Evolutionary conservation across 306 rosid genomes (phyloP), one percentile per base, ranked within the genome.

Genomic region (Glycine soja): DNA sequence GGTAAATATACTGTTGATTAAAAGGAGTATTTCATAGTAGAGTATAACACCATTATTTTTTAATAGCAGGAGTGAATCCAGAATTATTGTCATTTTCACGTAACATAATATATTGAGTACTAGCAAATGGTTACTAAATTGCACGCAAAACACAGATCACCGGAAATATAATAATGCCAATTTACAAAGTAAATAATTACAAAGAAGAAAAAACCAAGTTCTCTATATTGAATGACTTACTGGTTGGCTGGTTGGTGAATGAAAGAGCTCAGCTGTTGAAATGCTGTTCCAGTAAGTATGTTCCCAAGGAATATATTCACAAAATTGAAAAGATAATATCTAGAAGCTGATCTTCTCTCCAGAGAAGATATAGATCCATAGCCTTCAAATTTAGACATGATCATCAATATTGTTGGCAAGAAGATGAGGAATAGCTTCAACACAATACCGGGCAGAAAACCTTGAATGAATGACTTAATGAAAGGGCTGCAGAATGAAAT

Each of bases 321-420:
- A 64, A 93, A 84, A 85, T 42, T 84, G 89, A 93, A 93, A 70
- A 93, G 76, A 78, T 89, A 91, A 80, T 87, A 86, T 85, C 90
- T 86, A 69, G 95, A 88, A 47, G 98, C 98, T 7, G 95, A 86
- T 87, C 90, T 89, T 82, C 97, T 85, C 72, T 93, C 98, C 36
- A 93, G 88, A 70, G 95, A 84, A 54, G 98, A 93, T 16, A 63
- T 14, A 59, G 95, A 91, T 52, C 12, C 46, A 81, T 79, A 89
- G 43, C 97, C 98, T 88, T 93, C 98, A 78, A 91, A 89, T 77
- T 91, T 93, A 3, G 98, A 86, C 98, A 93, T 93, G 7, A 91
- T 88, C 97, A 93, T 93, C 90, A 93, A 85, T 82, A 91, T 91
- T 6, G 90, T 10, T n/a, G 98, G 97, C 85, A 93, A 81, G 67